A percentile compares a stretch with the other conserved stretches of the same genome.
These are phyloP conservation scores for Rubroboletus pulcherrimus DNA, from an alignment of 768 basidiomycete species.

Conservation along the genomic window DNA sequence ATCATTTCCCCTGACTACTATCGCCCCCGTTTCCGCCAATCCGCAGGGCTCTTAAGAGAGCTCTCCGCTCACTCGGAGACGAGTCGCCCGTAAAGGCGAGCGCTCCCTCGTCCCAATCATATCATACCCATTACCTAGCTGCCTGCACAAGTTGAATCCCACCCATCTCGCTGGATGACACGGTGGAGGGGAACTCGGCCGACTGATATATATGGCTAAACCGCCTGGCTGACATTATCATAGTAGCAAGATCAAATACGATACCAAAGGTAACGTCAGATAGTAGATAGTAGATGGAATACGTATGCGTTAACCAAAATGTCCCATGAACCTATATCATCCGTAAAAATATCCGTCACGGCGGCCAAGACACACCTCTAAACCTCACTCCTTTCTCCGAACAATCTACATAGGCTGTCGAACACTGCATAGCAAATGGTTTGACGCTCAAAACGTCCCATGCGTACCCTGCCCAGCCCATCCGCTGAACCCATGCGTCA, in stretches of 20 bases:
- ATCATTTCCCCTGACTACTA: background rate
- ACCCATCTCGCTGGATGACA: background rate
- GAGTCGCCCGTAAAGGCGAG: background rate
- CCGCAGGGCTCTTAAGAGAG: background rate
- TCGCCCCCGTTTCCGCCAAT: background rate
- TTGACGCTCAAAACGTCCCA: constrained; percentile 14
- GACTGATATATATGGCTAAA: background rate
- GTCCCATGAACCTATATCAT: background rate
- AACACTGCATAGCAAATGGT: background rate
- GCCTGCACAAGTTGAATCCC: background rate
- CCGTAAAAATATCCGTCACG: background rate
- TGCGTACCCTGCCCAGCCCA: constrained; percentile 20
- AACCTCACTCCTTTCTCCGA: background rate
- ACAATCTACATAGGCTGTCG: background rate
- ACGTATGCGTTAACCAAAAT: constrained; percentile 2
- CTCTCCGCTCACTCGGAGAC: background rate
- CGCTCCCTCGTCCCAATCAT: background rate
- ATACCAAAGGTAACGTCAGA: background rate
- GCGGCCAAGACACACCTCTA: background rate
- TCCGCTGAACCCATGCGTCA: constrained; percentile 9
- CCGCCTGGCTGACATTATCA: background rate
- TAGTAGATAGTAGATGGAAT: background rate
- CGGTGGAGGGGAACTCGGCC: too few relatives aligned
- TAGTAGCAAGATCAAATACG: background rate
- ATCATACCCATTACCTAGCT: too few relatives aligned